These are phyloP conservation scores for Mucor saturninus DNA, from an alignment of 371 early-diverging fungal species.

Conservation along the genomic window DNA sequence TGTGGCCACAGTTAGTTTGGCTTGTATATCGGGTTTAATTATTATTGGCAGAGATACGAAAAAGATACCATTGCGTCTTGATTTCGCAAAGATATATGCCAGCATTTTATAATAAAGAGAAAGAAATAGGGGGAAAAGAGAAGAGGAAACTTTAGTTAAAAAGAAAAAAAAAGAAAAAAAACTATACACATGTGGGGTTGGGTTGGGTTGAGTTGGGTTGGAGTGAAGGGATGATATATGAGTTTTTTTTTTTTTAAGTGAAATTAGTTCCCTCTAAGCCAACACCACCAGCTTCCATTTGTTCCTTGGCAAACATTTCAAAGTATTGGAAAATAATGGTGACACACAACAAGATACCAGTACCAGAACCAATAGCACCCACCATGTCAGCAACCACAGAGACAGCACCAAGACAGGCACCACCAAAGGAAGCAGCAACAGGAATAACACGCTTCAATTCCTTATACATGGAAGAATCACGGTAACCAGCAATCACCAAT, in stretches of 20 bases:
- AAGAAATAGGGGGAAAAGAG: neutral
- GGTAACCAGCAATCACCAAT: constrained; percentile 95
- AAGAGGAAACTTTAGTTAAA: neutral
- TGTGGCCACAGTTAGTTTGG: constrained; percentile 24
- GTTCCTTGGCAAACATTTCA: constrained; percentile 98
- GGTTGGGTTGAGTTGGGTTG: no score
- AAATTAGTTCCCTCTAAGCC: no score
- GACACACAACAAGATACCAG: constrained; percentile 99
- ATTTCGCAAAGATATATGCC: constrained; percentile 45
- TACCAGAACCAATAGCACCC: constrained; percentile 98
- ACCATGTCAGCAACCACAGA: constrained; percentile 95
- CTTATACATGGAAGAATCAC: constrained; percentile 97
- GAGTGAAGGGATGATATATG: no score
- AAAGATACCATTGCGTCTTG: constrained; percentile 49
- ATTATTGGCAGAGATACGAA: constrained; percentile 37
- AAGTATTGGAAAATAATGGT: constrained; percentile 99
- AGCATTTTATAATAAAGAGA: constrained; percentile 12
- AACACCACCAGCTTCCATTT: constrained; percentile 65
- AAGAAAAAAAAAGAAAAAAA: neutral
- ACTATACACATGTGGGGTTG: neutral
- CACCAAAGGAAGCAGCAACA: constrained; percentile 96
- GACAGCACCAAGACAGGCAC: constrained; percentile 97
- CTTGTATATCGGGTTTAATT: constrained; percentile 33
- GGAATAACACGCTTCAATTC: constrained; percentile 99
- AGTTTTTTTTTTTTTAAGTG: neutral